Percentiles rank a stretch among this genome's conserved stretches.
phyloP scores from a whole-genome alignment of 768 basidiomycete genomes.

The Panaeolus cyanescens region DNA sequence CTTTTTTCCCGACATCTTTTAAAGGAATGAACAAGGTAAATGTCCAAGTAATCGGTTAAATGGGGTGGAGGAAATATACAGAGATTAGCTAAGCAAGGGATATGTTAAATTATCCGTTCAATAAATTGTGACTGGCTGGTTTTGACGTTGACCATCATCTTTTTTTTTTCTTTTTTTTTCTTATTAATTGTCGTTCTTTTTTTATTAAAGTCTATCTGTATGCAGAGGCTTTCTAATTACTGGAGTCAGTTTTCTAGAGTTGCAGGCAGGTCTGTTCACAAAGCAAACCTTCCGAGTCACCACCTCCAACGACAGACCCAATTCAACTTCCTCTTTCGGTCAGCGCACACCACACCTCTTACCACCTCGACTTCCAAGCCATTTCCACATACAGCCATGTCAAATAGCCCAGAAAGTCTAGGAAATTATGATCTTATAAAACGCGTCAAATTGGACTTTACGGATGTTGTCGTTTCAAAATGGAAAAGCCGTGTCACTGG shows the following conservation, averaged over 20 bases:
- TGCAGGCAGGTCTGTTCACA: conserved; percentile 14
- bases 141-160: not conserved
- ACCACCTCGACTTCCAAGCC: conserved; percentile 7
- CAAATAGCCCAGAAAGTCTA: conserved; percentile 38
- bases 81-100: not conserved
- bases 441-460: conserved; percentile 73
- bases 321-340: conserved; percentile 30
- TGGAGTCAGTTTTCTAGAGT: conserved; percentile 21
- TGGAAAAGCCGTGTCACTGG: conserved; percentile 89
- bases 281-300: conserved; percentile 14
- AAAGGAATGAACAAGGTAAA: not conserved
- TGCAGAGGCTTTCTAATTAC: conserved; percentile 35
- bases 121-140: too few species aligned
- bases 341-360: conserved; percentile 22
- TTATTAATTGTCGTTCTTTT: too few species aligned
- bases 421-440: conserved; percentile 87
- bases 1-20: not conserved
- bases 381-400: conserved; percentile 24
- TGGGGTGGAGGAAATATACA: not conserved
- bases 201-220: conserved; percentile 18
- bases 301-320: conserved; percentile 13
- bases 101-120: not conserved
- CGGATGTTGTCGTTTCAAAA: conserved; percentile 81
- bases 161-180: not conserved
- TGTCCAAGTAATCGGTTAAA: too few species aligned